Base-by-base conservation (phyloP, 116 monocot genomes). In the Papilionanthe hybrid region DNA sequence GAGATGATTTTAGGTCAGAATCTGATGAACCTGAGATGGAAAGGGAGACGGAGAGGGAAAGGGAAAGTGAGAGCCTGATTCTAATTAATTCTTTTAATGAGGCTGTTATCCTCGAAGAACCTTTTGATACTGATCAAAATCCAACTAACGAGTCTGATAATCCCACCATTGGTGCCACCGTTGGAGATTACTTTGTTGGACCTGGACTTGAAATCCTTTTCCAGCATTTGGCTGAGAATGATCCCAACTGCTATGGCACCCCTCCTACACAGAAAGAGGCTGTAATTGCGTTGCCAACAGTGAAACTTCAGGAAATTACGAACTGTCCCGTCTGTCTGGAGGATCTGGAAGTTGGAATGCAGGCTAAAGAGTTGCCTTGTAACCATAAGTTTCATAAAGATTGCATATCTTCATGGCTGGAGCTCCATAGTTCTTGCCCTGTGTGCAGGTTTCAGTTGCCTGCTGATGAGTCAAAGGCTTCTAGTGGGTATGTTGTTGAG, bases 331-430 rank as follows among this genome's bases (percentile, higher is more conserved):
- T 92, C 32, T 92, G 92, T 77, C 78, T 92, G 37, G 92, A 92
- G 76, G 92, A 89, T 29, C 83, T 89, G 67, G 87, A 78, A 7
- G 73, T 85, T 17, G 92, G 87, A 9, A 68, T 55, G 4, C 82
- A 89, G 42, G 87, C 80, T 1, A 87, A 80, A 73, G 84, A 89
- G 76, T 85, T 92, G 92, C 92, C 92, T 0, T 92, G 92, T 53
- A 85, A 89, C 66, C 92, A 92, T 63, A 83, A 75, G 57, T 92
- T 92, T 55, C 92, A 92, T 77, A 66, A 67, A 4, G 77, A 57
- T 18, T 92, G 92, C 29, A 89, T 92, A 37, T 72, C 89, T 63
- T 87, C 87, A 15, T 92, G 92, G 92, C 87, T 92, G 42, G 86
- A 89, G 79, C 77, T 89, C 65, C 92, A 92, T 50, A 89, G 89